Conservation (phyloP, 2,329 filamentous ascomycete genomes). For the Stachybotrys elegans region DNA sequence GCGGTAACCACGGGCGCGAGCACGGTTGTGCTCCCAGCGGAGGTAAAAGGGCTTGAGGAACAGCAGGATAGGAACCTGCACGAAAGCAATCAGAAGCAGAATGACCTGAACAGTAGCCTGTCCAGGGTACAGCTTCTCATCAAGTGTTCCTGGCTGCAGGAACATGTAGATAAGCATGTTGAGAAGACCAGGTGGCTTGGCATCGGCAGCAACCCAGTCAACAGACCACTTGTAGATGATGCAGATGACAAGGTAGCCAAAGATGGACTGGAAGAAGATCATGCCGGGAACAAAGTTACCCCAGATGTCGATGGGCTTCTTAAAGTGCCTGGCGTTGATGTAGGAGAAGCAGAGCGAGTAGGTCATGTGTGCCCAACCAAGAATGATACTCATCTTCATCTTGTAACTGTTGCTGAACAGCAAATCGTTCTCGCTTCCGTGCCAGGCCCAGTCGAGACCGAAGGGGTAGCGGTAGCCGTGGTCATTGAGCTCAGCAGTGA, state of each 20-base stretch:
- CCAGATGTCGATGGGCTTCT: constrained; percentile 91
- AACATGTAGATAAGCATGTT: constrained; percentile 99
- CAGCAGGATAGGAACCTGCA: constrained; percentile 84
- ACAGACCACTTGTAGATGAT: constrained; percentile 97
- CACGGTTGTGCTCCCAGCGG: constrained; percentile 86
- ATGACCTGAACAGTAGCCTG: constrained; percentile 73
- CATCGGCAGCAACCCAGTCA: constrained; percentile 65
- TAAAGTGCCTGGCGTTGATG: constrained; percentile 92
- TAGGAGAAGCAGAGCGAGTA: constrained; percentile 92
- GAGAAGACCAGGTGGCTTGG: constrained; percentile 76
- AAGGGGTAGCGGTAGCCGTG: constrained; percentile 86
- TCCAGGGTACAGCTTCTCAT: constrained; percentile 70
- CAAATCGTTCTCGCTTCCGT: constrained; percentile 89
- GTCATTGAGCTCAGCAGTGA: constrained; percentile 62
- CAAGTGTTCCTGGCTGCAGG: constrained; percentile 71
- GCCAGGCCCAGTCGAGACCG: constrained; percentile 94
- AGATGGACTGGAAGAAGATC: constrained; percentile 99
- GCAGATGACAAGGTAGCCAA: constrained; percentile 89
- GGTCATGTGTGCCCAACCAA: constrained; percentile 98
- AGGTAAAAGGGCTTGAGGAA: constrained; percentile 96
- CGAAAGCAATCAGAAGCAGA: constrained; percentile 74
- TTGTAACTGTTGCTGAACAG: constrained; percentile 98
- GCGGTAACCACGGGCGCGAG: constrained; percentile 83
- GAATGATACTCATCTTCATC: constrained; percentile 98
- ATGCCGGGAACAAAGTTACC: constrained; percentile 97